Conservation (phyloP, 495 filamentous ascomycete species). For the Hyaloscypha variabilis region DNA sequence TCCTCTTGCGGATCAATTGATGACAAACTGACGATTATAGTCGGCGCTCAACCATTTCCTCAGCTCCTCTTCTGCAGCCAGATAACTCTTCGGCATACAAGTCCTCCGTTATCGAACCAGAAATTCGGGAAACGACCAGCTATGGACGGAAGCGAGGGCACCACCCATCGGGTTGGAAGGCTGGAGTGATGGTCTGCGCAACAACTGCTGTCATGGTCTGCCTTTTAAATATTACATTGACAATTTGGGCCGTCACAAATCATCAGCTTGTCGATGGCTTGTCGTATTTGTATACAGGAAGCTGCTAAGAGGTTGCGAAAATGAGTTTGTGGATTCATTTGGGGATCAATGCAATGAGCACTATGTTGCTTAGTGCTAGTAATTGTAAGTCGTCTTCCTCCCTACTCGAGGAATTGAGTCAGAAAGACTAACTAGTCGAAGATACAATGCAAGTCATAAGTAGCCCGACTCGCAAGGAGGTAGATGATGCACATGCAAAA, state of each 20-base stretch:
- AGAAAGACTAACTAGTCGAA: background rate
- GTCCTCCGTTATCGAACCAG: background rate
- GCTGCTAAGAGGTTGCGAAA: slow-evolving; percentile 27
- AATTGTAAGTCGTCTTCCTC: slow-evolving; percentile 34
- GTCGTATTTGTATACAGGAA: slow-evolving; percentile 15
- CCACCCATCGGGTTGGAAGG: slow-evolving; percentile 23
- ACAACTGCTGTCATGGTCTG: slow-evolving; percentile 13
- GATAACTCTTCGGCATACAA: background rate
- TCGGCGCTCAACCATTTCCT: slow-evolving; percentile 9
- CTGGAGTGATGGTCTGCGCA: slow-evolving; percentile 19
- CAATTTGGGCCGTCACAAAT: slow-evolving; percentile 16
- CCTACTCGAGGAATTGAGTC: background rate
- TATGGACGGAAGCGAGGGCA: background rate
- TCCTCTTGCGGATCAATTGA: background rate
- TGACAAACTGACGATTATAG: background rate
- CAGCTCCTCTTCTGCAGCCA: slow-evolving; percentile 11
- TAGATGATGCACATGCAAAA: slow-evolving; percentile 47
- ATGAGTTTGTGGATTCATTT: slow-evolving; percentile 38
- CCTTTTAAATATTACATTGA: slow-evolving; percentile 16
- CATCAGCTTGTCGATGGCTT: slow-evolving; percentile 9
- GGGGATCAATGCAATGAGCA: slow-evolving; percentile 41
- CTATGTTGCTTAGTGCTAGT: slow-evolving; percentile 40
- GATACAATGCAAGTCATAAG: slow-evolving; percentile 49
- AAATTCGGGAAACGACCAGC: background rate
- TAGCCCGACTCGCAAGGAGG: slow-evolving; percentile 54